These are phyloP conservation scores for Acer yangbiense DNA, from an alignment of 345 rosid species.

Conservation along the genomic window DNA sequence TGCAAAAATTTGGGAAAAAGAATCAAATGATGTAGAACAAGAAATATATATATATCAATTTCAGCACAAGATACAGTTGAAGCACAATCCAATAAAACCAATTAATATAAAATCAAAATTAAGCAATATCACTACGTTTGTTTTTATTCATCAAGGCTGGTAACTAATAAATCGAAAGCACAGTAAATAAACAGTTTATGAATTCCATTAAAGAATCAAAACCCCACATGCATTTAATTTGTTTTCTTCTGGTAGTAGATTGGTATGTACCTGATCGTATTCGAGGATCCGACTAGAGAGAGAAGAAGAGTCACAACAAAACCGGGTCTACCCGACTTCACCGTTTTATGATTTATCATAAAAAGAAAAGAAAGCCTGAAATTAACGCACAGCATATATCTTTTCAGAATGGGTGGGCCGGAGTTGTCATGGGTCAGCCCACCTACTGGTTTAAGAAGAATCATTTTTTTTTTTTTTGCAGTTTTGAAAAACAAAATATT, in stretches of 20 bases:
- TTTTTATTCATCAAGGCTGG: too few species aligned
- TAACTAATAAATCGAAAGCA: neutral
- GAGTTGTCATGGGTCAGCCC: neutral
- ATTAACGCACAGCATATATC: slow-evolving; percentile 8
- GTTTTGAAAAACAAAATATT: too few species aligned
- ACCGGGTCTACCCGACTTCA: slow-evolving; percentile 18
- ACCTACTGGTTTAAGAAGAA: too few species aligned
- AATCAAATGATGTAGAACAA: neutral
- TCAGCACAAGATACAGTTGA: neutral
- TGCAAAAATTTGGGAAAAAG: too few species aligned
- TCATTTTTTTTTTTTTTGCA: too few species aligned
- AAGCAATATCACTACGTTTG: neutral
- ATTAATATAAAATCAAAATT: neutral
- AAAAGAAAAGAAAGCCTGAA: slow-evolving; percentile 1
- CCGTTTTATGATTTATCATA: neutral
- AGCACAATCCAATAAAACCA: neutral
- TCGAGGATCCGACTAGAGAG: slow-evolving; percentile 1
- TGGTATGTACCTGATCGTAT: slow-evolving; percentile 2
- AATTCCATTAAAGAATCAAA: neutral
- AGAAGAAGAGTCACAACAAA: slow-evolving; percentile 8
- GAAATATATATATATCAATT: too few species aligned
- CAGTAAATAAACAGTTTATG: neutral
- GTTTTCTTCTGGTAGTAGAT: neutral
- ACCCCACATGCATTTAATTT: neutral
- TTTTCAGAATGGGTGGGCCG: neutral